These are phyloP conservation scores for Piper betle DNA, from an alignment of 164 flowering plant genomes.

Conservation along the genomic window DNA sequence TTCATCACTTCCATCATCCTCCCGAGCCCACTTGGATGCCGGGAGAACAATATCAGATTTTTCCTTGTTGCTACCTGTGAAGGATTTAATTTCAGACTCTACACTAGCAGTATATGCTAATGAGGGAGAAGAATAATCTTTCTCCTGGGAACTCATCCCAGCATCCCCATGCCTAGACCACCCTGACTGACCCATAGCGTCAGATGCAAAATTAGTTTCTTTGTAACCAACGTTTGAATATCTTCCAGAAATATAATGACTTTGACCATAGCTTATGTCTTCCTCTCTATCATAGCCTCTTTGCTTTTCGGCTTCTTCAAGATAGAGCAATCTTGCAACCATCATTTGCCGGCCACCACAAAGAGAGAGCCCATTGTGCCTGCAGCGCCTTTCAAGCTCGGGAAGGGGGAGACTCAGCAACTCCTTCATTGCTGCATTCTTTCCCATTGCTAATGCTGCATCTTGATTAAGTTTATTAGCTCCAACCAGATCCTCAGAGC, in stretches of 20 bases:
- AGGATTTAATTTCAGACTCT: conserved; percentile 52
- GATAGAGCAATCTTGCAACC: conserved; percentile 91
- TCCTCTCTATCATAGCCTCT: conserved; percentile 63
- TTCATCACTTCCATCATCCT: conserved; percentile 84
- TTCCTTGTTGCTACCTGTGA: conserved; percentile 33
- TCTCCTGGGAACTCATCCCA: conserved; percentile 23
- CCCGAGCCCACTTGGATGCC: conserved; percentile 91
- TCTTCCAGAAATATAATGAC: conserved; percentile 36
- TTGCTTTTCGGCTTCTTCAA: conserved; percentile 92
- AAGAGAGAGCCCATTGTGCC: conserved; percentile 93
- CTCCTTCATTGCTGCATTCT: conserved; percentile 83
- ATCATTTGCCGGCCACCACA: conserved; percentile 94
- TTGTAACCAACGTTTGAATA: conserved; percentile 20
- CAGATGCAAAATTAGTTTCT: conserved; percentile 27
- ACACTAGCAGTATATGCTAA: conserved; percentile 30
- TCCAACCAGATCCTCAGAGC: conserved; percentile 33
- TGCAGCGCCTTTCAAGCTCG: conserved; percentile 95
- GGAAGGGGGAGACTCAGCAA: conserved; percentile 67
- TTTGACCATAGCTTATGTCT: conserved; percentile 45
- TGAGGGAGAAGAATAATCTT: conserved; percentile 13
- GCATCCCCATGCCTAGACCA: conserved; percentile 43
- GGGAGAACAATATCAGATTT: conserved; percentile 58
- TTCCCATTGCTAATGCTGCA: conserved; percentile 91
- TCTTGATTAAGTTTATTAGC: conserved; percentile 54
- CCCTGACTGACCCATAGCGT: conserved; percentile 30